A percentile compares a stretch with the other conserved stretches of the same genome.
Conservation (phyloP, 2,329 filamentous ascomycete genomes). For the Penicillium decumbens region DNA sequence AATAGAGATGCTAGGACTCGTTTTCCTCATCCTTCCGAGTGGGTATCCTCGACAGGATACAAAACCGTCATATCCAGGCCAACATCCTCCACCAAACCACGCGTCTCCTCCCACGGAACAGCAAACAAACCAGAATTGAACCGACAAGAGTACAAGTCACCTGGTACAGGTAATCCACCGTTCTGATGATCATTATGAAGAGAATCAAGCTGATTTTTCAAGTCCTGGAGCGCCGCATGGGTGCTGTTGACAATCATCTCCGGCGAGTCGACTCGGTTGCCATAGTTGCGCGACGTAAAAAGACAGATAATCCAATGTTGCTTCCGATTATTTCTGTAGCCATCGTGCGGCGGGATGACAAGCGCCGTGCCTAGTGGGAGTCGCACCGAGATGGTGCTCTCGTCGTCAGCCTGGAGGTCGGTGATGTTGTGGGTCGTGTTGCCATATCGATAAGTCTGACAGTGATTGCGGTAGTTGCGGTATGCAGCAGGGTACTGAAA, state of each 20-base stretch:
- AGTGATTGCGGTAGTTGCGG: slow-evolving; percentile 47
- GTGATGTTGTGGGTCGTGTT: slow-evolving; percentile 1
- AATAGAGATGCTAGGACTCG: neutral
- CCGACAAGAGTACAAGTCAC: slow-evolving; percentile 47
- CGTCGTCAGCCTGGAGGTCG: slow-evolving; percentile 1
- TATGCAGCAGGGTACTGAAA: slow-evolving; percentile 50
- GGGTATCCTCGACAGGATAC: slow-evolving; percentile 19
- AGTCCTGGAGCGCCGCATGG: slow-evolving; percentile 44
- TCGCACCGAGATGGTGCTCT: slow-evolving; percentile 13
- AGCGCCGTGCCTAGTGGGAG: slow-evolving; percentile 47
- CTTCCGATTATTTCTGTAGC: slow-evolving; percentile 23
- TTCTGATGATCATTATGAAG: neutral
- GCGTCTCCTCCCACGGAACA: slow-evolving; percentile 52
- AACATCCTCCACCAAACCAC: slow-evolving; percentile 39
- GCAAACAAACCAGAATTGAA: slow-evolving; percentile 57
- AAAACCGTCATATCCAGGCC: slow-evolving; percentile 37
- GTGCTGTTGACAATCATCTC: slow-evolving; percentile 50
- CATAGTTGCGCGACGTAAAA: slow-evolving; percentile 53
- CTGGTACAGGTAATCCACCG: slow-evolving; percentile 17
- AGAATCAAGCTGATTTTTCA: slow-evolving; percentile 42
- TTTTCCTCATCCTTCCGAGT: neutral
- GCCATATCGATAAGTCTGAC: slow-evolving; percentile 25
- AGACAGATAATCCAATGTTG: slow-evolving; percentile 56
- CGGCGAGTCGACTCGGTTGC: slow-evolving; percentile 37
- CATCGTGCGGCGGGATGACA: slow-evolving; percentile 49